Base-by-base conservation (phyloP, 495 filamentous ascomycete species). In the Hapsidospora chrysogenum region DNA sequence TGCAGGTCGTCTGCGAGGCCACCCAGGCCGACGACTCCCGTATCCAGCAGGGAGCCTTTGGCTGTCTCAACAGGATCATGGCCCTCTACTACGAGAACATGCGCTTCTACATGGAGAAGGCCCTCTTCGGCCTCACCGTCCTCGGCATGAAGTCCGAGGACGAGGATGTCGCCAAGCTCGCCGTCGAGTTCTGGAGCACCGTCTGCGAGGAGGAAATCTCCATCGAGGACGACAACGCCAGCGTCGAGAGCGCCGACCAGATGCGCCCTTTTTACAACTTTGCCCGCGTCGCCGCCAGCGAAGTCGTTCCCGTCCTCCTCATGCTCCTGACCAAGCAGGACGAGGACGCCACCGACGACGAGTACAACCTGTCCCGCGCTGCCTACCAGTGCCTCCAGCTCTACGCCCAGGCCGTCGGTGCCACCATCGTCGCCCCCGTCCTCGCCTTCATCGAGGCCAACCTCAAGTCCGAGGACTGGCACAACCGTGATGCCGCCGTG, bases 51-150 rank as follows among this genome's bases (percentile, higher is more conserved):
- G 85, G 82, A 39, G 83, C 92, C 10, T 97, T 92, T 50, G 89
- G 87, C 37, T 97, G 92, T 51, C 57, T 97, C 49, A 96, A 96
- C 71, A 74, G 86, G 48, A 93, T 97, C 54, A 97, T 97, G 89
- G 80, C 68, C 39, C 66, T 93, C 26, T 96, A 97, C 63, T 97
- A 97, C 53, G 89, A 96, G 48, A 86, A 93, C 64, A 97, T 97
- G 89, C 73, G 85, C 47, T 96, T 92, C 63, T 97, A 97, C 65
- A 97, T 97, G 89, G 92, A 97, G 70, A 96, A 95, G 70, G 89
- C 89, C 30, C 66, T 97, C 25, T 97, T 96, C 54, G 89, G 92
- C 30, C 68, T 97, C 10, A 97, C 92, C n/a, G 92, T 96, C 40
- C 74, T 93, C 63, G 92, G 89, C 38, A 97, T 97, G 92, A 92